Evolutionary conservation across 345 rosid genomes (phyloP).

Genomic region (Isatis tinctoria): DNA sequence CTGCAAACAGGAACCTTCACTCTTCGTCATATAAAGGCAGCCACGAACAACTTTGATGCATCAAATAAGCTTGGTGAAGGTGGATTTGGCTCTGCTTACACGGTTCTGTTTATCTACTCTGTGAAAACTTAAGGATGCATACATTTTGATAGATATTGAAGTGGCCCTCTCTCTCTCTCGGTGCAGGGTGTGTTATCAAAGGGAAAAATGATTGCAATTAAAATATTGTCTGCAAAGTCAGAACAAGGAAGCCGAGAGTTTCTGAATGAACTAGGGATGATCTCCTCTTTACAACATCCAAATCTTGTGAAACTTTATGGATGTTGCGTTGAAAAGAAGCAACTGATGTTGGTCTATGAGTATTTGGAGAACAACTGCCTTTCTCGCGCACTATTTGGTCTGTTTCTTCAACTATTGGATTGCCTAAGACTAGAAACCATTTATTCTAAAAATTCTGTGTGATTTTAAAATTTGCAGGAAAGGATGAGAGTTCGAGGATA

Average conservation of each 20-base stretch:
- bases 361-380: slow-evolving; percentile 61
- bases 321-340: slow-evolving; percentile 58
- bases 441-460: background rate
- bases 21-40: slow-evolving; percentile 48
- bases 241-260: slow-evolving; percentile 64
- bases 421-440: slow-evolving; percentile 34
- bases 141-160: background rate
- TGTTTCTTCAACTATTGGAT: slow-evolving; percentile 47
- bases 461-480: background rate
- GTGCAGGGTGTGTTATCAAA: slow-evolving; percentile 49
- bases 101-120: slow-evolving; percentile 10
- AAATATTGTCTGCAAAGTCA: slow-evolving; percentile 49
- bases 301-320: slow-evolving; percentile 58
- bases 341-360: slow-evolving; percentile 49
- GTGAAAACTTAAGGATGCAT: background rate
- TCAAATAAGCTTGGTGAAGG: slow-evolving; percentile 60
- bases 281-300: slow-evolving; percentile 59
- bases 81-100: slow-evolving; percentile 58
- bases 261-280: slow-evolving; percentile 53
- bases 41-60: slow-evolving; percentile 33
- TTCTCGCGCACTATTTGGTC: slow-evolving; percentile 52
- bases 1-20: slow-evolving; percentile 46
- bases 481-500: too few species aligned
- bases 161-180: background rate
- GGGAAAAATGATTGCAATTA: slow-evolving; percentile 53